Evolutionary conservation across 495 filamentous ascomycete species (phyloP).

Genomic region (Aspergillus saccharolyticus): DNA sequence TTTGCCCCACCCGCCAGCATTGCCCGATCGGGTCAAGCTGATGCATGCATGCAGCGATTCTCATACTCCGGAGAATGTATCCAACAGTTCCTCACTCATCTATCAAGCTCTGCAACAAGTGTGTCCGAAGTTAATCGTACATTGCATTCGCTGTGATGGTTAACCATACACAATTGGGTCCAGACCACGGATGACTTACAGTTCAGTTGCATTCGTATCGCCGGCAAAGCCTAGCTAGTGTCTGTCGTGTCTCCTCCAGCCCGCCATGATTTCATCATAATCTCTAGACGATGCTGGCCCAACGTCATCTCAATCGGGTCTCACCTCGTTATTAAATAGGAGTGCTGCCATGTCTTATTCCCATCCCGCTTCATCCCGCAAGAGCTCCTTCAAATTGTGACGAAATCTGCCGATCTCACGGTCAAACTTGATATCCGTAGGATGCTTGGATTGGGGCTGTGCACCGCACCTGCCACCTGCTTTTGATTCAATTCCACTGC

Average conservation of each 20-base stretch:
- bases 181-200: not conserved
- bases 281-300: not conserved
- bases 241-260: not conserved
- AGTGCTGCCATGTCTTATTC: not conserved
- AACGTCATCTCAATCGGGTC: not conserved
- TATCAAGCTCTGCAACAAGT: not conserved
- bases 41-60: not conserved
- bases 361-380: not conserved
- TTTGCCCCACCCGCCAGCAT: not conserved
- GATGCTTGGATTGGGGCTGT: slow-evolving; percentile 9
- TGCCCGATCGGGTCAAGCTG: not conserved
- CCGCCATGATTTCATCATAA: not conserved
- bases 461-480: slow-evolving; percentile 6
- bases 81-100: too few species aligned
- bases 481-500: not conserved
- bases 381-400: not conserved
- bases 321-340: not conserved
- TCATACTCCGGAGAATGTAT: too few species aligned
- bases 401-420: not conserved
- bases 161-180: too few species aligned
- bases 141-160: too few species aligned
- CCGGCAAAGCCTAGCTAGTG: not conserved
- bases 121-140: too few species aligned
- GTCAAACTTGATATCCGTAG: not conserved
- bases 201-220: not conserved